Evolutionary conservation across 2,329 filamentous ascomycete species (phyloP).

Genomic region (Hymenoscyphus infarciens): DNA sequence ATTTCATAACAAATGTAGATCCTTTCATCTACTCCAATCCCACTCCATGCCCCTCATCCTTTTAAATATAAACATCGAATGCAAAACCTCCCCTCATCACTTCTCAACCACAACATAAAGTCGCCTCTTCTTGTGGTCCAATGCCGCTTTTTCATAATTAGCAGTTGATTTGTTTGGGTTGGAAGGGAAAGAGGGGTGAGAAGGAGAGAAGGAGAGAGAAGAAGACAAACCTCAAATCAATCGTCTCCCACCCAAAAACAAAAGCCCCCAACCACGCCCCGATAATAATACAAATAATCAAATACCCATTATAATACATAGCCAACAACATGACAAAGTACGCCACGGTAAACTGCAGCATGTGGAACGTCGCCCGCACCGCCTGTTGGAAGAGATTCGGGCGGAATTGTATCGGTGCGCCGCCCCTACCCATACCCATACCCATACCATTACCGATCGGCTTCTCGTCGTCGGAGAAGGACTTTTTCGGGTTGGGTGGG

Average conservation of each 20-base stretch:
- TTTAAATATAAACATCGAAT: neutral
- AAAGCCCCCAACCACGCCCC: slow-evolving; percentile 71
- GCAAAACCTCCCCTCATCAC: neutral
- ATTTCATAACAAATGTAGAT: no score
- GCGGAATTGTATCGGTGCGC: slow-evolving; percentile 38
- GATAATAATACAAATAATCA: slow-evolving; percentile 78
- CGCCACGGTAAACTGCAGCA: slow-evolving; percentile 68
- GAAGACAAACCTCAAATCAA: slow-evolving; percentile 33
- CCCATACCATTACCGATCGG: no score
- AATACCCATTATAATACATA: slow-evolving; percentile 66
- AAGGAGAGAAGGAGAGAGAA: neutral
- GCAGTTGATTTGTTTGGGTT: no score
- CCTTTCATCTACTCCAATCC: no score
- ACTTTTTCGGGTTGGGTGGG: neutral
- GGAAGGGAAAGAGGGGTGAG: neutral
- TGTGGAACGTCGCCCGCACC: slow-evolving; percentile 63
- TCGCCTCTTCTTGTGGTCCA: slow-evolving; percentile 24
- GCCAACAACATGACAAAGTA: slow-evolving; percentile 75
- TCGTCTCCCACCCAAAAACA: slow-evolving; percentile 66
- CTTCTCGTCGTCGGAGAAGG: neutral
- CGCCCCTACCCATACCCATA: no score
- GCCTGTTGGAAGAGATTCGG: slow-evolving; percentile 64
- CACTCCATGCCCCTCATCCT: neutral
- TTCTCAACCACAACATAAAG: slow-evolving; percentile 28
- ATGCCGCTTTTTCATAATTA: slow-evolving; percentile 10